Base-by-base conservation (phyloP, 2,329 filamentous ascomycete genomes). In the Monosporascus sp. region DNA sequence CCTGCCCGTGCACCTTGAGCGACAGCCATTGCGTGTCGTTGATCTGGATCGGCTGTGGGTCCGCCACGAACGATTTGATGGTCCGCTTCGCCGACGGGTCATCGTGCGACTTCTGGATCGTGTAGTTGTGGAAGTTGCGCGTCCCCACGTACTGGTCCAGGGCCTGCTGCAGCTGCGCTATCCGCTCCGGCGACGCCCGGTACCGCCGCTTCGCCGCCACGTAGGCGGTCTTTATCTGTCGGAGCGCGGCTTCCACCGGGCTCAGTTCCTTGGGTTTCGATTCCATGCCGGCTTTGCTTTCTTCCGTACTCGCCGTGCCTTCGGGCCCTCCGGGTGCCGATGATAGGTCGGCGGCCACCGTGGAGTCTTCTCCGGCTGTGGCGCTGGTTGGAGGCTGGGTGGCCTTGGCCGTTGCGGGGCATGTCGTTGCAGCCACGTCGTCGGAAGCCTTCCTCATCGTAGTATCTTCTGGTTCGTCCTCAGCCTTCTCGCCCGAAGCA, bases 121-220 rank as follows among this genome's bases (percentile, higher is more conserved):
- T 99, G 77, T 95, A 99, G 78, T 99, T 99, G 81, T 97, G 92
- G 77, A 87, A 99, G 75, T 96, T 96, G 64, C 80, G 81, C 4
- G 92, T 97, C 58, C 94, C 94, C 9, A 87, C 72, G 71, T 94
- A 99, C 59, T 80, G 77, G 63, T 83, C 72, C 9, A 99, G 80
- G 0, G 85, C 85, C 37, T 83, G 79, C 68, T 96, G 90, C 2
- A 99, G 82, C 55, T 87, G 85, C 27, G 81, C 74, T 47, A 94
- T 78, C 8, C 94, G 90, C 20, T 75, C 74, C 0, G 82, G 74
- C 0, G 88, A 85, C 52, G 96, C 87, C 48, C 93, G 89, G 69
- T 97, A 97, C 1, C 84, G 80, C 46, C 89, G 85, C 73, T 96
- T 96, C 31, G 92, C 91, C 6, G 81, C 74, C 53, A 93, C 79